Percentiles rank a stretch among this genome's conserved stretches.
Conservation (phyloP, 2,329 filamentous ascomycete genomes). For the Aspergillus sp. region DNA sequence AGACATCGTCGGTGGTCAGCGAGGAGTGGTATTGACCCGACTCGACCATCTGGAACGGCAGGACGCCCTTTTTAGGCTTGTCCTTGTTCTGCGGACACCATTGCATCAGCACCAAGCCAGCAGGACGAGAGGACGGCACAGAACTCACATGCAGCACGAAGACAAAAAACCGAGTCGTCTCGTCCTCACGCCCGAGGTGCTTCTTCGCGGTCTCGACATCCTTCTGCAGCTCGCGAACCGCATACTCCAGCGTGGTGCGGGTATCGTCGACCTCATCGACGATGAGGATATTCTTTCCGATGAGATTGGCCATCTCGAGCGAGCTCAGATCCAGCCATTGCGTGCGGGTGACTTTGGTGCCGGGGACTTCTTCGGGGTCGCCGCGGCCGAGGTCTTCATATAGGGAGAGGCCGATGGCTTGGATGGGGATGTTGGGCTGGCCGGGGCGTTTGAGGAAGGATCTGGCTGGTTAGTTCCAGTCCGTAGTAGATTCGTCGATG, state of each 20-base stretch:
- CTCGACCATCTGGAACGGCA: constrained; percentile 69
- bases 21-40: constrained; percentile 72
- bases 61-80: constrained; percentile 82
- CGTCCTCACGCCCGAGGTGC: constrained; percentile 56
- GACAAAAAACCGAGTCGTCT: constrained; percentile 81
- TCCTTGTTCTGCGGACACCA: constrained; percentile 68
- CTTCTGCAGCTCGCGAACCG: constrained; percentile 86
- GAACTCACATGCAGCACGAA: constrained; percentile 82
- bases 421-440: constrained; percentile 91
- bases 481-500: too few relatives aligned
- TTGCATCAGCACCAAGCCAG: constrained; percentile 5
- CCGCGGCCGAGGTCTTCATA: constrained; percentile 73
- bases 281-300: constrained; percentile 84
- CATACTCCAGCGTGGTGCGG: constrained; percentile 86
- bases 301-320: constrained; percentile 77
- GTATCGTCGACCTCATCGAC: constrained; percentile 96
- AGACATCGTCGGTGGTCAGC: constrained; percentile 80
- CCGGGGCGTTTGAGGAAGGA: constrained; percentile 91
- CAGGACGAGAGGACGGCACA: not conserved
- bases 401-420: constrained; percentile 94
- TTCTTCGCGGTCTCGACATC: constrained; percentile 76
- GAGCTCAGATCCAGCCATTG: constrained; percentile 93
- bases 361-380: constrained; percentile 61
- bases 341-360: constrained; percentile 91
- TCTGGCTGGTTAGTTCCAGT: constrained; percentile 24